Conservation (phyloP, 352 stramenopile genomes). For the Elongisporangium anandrum region DNA sequence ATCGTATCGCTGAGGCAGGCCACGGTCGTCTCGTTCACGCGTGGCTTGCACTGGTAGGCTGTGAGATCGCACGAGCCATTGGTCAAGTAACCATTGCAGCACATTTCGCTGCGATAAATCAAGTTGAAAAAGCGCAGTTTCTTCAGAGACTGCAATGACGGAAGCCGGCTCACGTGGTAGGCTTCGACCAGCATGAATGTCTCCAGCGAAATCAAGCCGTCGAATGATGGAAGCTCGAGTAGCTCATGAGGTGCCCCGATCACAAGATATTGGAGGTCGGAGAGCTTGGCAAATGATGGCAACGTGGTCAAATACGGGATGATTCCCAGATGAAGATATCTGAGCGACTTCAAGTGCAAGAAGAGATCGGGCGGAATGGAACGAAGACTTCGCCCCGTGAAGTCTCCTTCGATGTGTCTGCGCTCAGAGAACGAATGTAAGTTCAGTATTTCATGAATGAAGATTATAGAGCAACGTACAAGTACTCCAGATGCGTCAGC, state of each 20-base stretch:
- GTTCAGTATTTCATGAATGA: neutral
- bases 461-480: conserved; percentile 12
- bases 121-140: conserved; percentile 20
- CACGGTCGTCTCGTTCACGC: conserved; percentile 15
- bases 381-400: conserved; percentile 20
- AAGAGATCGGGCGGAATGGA: conserved; percentile 30
- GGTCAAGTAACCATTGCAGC: conserved; percentile 32
- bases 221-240: conserved; percentile 21
- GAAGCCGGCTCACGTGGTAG: conserved; percentile 14
- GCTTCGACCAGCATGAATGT: conserved; percentile 25
- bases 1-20: conserved; percentile 21
- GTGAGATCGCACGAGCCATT: conserved; percentile 16
- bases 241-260: conserved; percentile 17
- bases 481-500: conserved; percentile 24
- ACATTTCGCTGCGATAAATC: conserved; percentile 27
- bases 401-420: conserved; percentile 29
- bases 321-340: conserved; percentile 30
- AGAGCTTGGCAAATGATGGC: conserved; percentile 23
- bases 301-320: conserved; percentile 19
- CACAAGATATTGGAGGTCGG: conserved; percentile 26
- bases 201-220: conserved; percentile 15
- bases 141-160: conserved; percentile 16
- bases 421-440: conserved; percentile 2
- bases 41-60: conserved; percentile 25
- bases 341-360: conserved; percentile 26